These are phyloP conservation scores for Mycosphaerella arachidis DNA, from an alignment of 2,329 filamentous ascomycete genomes.

Conservation along the genomic window DNA sequence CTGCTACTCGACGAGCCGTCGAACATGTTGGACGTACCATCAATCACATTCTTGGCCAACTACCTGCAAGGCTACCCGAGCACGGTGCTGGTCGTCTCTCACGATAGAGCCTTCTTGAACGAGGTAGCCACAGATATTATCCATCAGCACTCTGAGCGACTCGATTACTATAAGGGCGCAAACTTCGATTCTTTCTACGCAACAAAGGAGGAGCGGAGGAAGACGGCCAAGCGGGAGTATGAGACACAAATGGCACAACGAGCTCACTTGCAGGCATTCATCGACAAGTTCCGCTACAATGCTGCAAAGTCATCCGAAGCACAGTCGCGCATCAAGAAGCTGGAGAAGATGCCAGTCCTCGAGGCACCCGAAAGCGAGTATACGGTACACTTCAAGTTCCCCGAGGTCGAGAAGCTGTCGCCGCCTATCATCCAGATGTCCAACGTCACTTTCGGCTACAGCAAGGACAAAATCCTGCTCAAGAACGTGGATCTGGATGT, in stretches of 20 bases:
- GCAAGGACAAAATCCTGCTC: conserved; percentile 70
- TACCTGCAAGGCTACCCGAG: conserved; percentile 93
- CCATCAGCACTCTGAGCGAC: conserved; percentile 91
- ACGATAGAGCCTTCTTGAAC: conserved; percentile 98
- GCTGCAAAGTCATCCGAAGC: conserved; percentile 97
- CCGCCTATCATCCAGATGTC: conserved; percentile 98
- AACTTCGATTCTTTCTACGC: conserved; percentile 97
- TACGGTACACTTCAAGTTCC: conserved; percentile 94
- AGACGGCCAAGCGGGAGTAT: conserved; percentile 94
- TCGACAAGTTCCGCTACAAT: conserved; percentile 99
- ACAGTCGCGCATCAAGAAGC: conserved; percentile 97
- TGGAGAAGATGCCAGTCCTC: conserved; percentile 92
- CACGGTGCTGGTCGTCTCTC: conserved; percentile 91
- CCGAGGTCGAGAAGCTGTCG: conserved; percentile 94
- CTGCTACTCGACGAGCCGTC: conserved; percentile 89
- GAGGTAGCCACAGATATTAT: conserved; percentile 99
- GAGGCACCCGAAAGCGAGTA: conserved; percentile 90
- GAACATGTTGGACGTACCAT: conserved; percentile 99
- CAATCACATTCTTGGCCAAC: conserved; percentile 93
- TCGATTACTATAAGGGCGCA: conserved; percentile 97
- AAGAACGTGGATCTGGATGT: conserved; percentile 90
- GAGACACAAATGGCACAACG: conserved; percentile 96
- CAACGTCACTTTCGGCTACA: conserved; percentile 86
- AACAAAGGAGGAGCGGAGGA: conserved; percentile 92
- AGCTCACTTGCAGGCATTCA: conserved; percentile 93